Base-by-base conservation (phyloP, 345 rosid species). In the Boechera retrofracta region DNA sequence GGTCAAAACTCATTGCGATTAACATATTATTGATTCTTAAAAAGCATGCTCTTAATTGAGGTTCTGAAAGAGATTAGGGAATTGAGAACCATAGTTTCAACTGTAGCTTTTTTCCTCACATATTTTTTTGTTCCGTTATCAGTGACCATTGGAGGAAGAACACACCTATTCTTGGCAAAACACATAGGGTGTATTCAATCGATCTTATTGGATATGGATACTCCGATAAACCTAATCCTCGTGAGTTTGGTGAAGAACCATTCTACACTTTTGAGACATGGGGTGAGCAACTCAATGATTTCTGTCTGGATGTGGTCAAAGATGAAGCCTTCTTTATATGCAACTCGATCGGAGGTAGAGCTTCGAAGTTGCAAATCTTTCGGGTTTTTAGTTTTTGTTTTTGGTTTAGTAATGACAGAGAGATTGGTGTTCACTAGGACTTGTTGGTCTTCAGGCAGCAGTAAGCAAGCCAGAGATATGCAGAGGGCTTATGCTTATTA, bases 121-220 rank as follows among this genome's bases (percentile, higher is more conserved):
- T 53, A 39, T 58, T 44, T 12, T 35, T 42, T 78, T 52, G 48
- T 29, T 47, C 2, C 67, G 54, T 65, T 45, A 62, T 61, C 83
- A 93, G 94, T 84, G 91, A 89, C 39, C 96, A 94, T 55, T 89
- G 97, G 98, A 86, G 96, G 71, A 91, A 94, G 82, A 94, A 89
- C 33, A 86, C 89, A 59, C 89, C 88, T 2, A 74, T 91, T 77
- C 96, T 94, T 44, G 97, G 92, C 57, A 90, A 83, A 64, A 84
- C 88, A 24, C 87, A 86, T 68, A 83, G 91, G 29, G 97, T 91
- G 6, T 94, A 82, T 61, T 78, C 97, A 48, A 87, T 94, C 35
- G 98, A 94, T 79, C 93, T 94, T 41, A 88, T 94, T 70, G 97
- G 97, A 41, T 94, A 94, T 70, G 98, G 98, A 76, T 90, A 89